Conservation (phyloP, 1,139 yeast species). For the Magnusiomyces fungicola region DNA sequence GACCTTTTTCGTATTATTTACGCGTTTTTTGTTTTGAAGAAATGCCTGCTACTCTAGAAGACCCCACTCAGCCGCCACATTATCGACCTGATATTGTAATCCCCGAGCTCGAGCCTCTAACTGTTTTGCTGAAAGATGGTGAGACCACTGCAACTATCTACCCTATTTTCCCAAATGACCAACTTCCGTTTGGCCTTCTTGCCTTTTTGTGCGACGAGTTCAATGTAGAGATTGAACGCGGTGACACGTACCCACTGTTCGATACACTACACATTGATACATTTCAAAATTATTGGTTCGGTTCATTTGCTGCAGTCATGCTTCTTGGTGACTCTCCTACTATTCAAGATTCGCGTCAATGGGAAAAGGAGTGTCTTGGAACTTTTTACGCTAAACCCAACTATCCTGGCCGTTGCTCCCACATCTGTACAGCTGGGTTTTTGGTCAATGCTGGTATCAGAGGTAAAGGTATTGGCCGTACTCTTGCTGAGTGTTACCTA, state of each 20-base stretch:
- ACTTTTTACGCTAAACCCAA: slow-evolving; percentile 78
- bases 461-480: slow-evolving; percentile 87
- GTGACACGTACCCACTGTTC: slow-evolving; percentile 80
- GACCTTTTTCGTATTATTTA: too few species aligned
- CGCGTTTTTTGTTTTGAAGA: too few species aligned
- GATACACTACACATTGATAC: slow-evolving; percentile 67
- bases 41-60: slow-evolving; percentile 38
- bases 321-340: slow-evolving; percentile 47
- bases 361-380: slow-evolving; percentile 91
- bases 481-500: slow-evolving; percentile 71
- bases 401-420: slow-evolving; percentile 88
- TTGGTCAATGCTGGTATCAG: slow-evolving; percentile 88
- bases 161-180: slow-evolving; percentile 59
- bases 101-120: slow-evolving; percentile 37
- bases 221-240: slow-evolving; percentile 85
- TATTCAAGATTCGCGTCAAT: slow-evolving; percentile 44
- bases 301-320: slow-evolving; percentile 75
- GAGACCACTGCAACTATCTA: slow-evolving; percentile 89
- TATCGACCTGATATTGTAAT: slow-evolving; percentile 36
- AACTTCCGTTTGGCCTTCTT: slow-evolving; percentile 67
- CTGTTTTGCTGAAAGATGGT: slow-evolving; percentile 77
- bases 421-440: slow-evolving; percentile 85
- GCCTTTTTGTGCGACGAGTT: slow-evolving; percentile 85
- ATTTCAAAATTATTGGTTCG: slow-evolving; percentile 81
- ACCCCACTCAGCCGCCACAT: slow-evolving; percentile 39